phyloP scores from a whole-genome alignment of 352 stramenopile genomes.

The Saprolegnia diclina region DNA sequence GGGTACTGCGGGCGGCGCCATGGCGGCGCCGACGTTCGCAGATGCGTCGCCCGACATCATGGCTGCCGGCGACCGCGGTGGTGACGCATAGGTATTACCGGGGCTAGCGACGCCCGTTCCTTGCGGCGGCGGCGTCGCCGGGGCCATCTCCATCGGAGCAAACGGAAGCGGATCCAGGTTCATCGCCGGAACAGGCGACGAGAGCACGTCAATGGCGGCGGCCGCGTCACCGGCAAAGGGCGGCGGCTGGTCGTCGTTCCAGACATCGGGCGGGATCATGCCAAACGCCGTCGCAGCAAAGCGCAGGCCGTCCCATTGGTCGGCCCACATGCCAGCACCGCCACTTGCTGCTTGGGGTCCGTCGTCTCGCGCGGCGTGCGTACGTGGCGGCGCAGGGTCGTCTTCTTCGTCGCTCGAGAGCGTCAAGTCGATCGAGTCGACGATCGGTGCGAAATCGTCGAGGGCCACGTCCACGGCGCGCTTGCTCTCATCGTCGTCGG shows the following conservation, averaged over 20 bases:
- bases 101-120: no score
- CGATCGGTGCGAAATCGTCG: slow-evolving; percentile 28
- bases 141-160: not conserved
- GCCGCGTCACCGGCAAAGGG: not conserved
- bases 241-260: no score
- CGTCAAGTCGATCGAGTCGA: slow-evolving; percentile 68
- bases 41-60: no score
- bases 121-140: no score
- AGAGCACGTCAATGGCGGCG: not conserved
- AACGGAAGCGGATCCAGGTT: not conserved
- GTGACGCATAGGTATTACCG: no score
- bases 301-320: no score
- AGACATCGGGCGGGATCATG: not conserved
- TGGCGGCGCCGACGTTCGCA: no score
- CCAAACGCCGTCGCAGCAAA: not conserved
- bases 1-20: no score
- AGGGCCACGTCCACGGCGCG: slow-evolving; percentile 21
- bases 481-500: slow-evolving; percentile 3
- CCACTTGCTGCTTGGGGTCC: no score
- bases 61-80: no score
- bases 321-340: no score
- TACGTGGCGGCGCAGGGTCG: not conserved
- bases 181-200: not conserved
- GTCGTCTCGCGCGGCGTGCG: not conserved
- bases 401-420: slow-evolving; percentile 67